phyloP scores from a whole-genome alignment of 768 basidiomycete species.

The Agrocybe praecox region DNA sequence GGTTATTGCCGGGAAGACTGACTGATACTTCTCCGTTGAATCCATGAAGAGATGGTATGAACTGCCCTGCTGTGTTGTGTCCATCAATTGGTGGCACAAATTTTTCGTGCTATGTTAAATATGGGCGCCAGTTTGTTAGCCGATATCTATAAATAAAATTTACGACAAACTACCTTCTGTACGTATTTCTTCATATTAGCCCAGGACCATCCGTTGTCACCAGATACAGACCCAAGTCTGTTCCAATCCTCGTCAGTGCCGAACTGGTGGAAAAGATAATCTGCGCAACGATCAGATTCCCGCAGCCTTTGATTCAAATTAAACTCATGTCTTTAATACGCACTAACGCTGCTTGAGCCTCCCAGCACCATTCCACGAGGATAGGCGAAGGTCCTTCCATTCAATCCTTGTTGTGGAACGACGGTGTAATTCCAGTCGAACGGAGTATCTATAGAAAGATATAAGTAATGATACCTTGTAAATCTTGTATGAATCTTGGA shows the following conservation, averaged over 20 bases:
- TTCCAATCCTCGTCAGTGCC: conserved; percentile 39
- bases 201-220: conserved; percentile 42
- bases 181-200: conserved; percentile 29
- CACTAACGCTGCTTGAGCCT: conserved; percentile 32
- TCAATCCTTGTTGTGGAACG: conserved; percentile 27
- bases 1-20: conserved; percentile 24
- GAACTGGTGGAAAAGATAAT: conserved; percentile 36
- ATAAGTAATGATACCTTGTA: background rate
- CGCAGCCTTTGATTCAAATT: too few species aligned
- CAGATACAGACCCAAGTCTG: conserved; percentile 30
- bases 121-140: background rate
- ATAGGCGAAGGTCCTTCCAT: conserved; percentile 30
- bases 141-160: background rate
- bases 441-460: conserved; percentile 16
- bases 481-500: background rate
- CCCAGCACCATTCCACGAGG: conserved; percentile 35
- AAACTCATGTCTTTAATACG: background rate
- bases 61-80: conserved; percentile 37
- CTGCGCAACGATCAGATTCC: conserved; percentile 17
- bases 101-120: conserved; percentile 32
- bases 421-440: conserved; percentile 38
- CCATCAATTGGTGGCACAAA: conserved; percentile 36
- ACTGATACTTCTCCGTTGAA: conserved; percentile 23
- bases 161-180: conserved; percentile 16
- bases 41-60: conserved; percentile 34